Evolutionary conservation across 106 monocot genomes (phyloP), one percentile per base, ranked within the genome.

Genomic region (Allium sativum): DNA sequence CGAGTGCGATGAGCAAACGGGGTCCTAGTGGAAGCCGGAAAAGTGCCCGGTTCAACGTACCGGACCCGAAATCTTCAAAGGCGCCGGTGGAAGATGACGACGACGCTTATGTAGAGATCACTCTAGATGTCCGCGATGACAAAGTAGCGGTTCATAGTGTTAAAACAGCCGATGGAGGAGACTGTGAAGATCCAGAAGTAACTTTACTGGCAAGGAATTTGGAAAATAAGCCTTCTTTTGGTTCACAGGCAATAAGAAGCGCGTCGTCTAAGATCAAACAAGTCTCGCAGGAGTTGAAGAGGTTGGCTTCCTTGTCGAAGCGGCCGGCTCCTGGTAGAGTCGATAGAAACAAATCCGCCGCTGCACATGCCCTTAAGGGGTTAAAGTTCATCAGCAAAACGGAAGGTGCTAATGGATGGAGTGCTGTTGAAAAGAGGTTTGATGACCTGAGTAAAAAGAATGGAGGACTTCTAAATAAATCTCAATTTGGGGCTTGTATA

Each of bases 121-220:
- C 96, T 9, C 82, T 98, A 19, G 91, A 98, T 60, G 82, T 98
- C 52, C 84, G 82, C 18, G 88, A 91, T 58, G 88, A 88, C 70
- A 68, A 84, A 21, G 91, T 98, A 31, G 96, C 91, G 7, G 82
- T 98, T n/a, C 96, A 98, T 83, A 98, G 96, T 75, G 91, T 98
- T 50, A 91, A 85, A 64, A 81, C 86, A 13, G 73, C 53, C 8
- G 68, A 40, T 0, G 65, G 65, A 9, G 81, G 72, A 20, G 74
- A 52, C 45, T 56, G 9, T 17, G 89, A 90, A 57, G 80, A 96
- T 52, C 79, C 90, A 20, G 95, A 96, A 40, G 69, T 90, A 58
- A 68, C 81, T 43, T 77, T 96, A 17, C 77, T 96, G 18, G 86
- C 83, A 18, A 69, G 62, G 75, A 82, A 72, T 45, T 75, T 90